Base-by-base conservation (phyloP, 2,329 filamentous ascomycete species). In the Xylaria sp. region DNA sequence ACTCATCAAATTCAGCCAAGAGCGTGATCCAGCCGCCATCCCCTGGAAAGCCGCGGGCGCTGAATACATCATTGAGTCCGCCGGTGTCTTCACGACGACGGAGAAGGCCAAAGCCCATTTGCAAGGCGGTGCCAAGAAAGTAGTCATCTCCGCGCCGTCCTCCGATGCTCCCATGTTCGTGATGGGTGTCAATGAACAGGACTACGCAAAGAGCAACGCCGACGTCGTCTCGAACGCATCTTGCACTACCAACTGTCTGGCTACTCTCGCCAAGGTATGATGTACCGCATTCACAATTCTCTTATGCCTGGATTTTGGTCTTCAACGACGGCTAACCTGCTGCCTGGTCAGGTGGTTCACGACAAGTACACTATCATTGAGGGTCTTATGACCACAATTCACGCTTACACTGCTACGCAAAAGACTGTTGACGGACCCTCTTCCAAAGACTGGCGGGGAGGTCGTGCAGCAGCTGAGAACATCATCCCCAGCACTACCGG, bases 211-310 rank as follows among this genome's bases (percentile, higher is more conserved):
- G 84, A 90, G 92, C 82, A 92, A 92, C 83, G 89, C 95, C 84
- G 87, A 94, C 79, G 91, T 99, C 84, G 93, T 98, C 87, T 98
- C 95, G 87, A 99, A 99, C 89, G 96, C 96, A 79, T 98, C 96
- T 78, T 98, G 96, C 94, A 99, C 96, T 84, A 98, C 96, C 89
- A 99, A 99, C 93, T 98, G 96, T 91, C 87, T 99, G 85, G 96
- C 96, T 84, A 96, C 96, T 82, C 92, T 99, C 75, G 96, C 95
- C 88, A 99, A 50, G 20, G 46, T 50, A 50, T 20, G 18, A 20
- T 20, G 2, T 48, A 10, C n/a, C 2, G 46, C 9, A 6, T 48
- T 23, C n/a, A 20, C n/a, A 10, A 48, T 6, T 20, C 23, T 23
- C 7, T n/a, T n/a, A 3, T 48, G 8, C n/a, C 1, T 18, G 8